Conservation (phyloP, 257 asterid genomes). For the Solanum medicagineum region DNA sequence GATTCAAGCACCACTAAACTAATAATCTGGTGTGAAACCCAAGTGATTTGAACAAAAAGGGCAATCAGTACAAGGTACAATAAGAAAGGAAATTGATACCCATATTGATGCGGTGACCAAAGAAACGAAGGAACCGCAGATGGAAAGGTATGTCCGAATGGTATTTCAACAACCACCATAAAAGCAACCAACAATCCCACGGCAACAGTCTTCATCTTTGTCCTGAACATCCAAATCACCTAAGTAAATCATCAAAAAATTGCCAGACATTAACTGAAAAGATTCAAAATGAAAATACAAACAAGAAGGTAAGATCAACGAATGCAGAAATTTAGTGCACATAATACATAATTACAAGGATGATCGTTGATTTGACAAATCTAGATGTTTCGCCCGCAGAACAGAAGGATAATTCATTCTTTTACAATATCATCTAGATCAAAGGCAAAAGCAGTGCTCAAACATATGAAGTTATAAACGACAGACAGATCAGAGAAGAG, state of each 20-base stretch:
- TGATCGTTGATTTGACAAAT: neutral
- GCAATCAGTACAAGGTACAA: neutral
- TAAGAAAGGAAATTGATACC: constrained; percentile 21
- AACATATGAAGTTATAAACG: neutral
- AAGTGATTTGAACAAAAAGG: neutral
- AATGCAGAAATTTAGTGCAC: neutral
- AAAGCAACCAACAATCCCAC: constrained; percentile 26
- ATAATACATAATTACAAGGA: neutral
- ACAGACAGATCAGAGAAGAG: neutral
- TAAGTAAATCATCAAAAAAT: neutral
- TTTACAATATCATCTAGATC: neutral
- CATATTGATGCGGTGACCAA: constrained; percentile 49
- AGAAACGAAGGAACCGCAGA: constrained; percentile 42
- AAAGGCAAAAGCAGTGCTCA: neutral
- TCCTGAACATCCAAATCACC: neutral
- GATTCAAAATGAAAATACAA: neutral
- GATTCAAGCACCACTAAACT: neutral
- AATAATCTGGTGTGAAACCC: neutral
- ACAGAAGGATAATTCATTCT: neutral
- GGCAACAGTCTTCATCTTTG: constrained; percentile 22
- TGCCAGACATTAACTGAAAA: neutral
- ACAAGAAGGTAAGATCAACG: neutral
- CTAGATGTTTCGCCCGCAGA: neutral
- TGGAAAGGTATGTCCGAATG: constrained; percentile 10
- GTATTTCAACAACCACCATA: constrained; percentile 24